phyloP scores from a whole-genome alignment of 1,284 basidiomycete species.

The Ustilago cynodontis region DNA sequence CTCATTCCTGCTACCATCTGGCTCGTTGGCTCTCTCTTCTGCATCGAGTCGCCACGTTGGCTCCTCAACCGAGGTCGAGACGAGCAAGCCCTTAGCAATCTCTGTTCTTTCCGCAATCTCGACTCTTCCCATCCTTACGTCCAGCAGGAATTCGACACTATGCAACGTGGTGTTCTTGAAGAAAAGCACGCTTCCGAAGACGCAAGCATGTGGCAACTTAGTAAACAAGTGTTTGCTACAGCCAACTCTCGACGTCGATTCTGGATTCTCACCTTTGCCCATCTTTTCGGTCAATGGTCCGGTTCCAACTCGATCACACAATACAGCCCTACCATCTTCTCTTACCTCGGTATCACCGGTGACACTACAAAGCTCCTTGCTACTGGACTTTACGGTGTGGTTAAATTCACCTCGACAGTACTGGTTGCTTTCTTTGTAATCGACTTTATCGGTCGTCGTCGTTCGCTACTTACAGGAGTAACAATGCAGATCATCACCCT shows the following conservation, averaged over 20 bases:
- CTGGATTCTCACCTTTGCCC: constrained; percentile 5
- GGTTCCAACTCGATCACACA: constrained; percentile 12
- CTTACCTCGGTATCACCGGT: constrained; percentile 9
- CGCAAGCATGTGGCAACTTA: constrained; percentile 4
- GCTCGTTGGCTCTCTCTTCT: constrained; percentile 71
- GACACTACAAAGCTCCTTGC: constrained; percentile 9
- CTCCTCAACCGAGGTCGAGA: constrained; percentile 78
- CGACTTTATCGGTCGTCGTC: constrained; percentile 19
- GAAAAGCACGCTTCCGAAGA: constrained; percentile 7
- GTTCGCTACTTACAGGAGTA: constrained; percentile 13
- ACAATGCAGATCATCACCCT: constrained; percentile 13
- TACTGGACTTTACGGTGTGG: constrained; percentile 8
- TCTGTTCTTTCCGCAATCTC: constrained; percentile 65
- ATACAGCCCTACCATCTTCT: constrained; percentile 15
- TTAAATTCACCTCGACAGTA: constrained; percentile 11
- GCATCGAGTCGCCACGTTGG: constrained; percentile 83
- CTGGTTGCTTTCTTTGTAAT: constrained; percentile 14
- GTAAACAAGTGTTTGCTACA: constrained; percentile 9
- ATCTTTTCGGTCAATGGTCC: constrained; percentile 14
- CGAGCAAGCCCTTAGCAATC: constrained; percentile 75
- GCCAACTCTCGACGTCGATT: constrained; percentile 8
- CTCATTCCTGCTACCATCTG: constrained; percentile 59
- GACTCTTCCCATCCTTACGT: constrained; percentile 3
- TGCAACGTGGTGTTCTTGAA: constrained; percentile 3
- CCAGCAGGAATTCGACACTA: constrained; percentile 14